Percentiles rank a stretch among this genome's conserved stretches.
These are phyloP conservation scores for Monarda citriodora DNA, from an alignment of 305 asterid species.

Conservation along the genomic window DNA sequence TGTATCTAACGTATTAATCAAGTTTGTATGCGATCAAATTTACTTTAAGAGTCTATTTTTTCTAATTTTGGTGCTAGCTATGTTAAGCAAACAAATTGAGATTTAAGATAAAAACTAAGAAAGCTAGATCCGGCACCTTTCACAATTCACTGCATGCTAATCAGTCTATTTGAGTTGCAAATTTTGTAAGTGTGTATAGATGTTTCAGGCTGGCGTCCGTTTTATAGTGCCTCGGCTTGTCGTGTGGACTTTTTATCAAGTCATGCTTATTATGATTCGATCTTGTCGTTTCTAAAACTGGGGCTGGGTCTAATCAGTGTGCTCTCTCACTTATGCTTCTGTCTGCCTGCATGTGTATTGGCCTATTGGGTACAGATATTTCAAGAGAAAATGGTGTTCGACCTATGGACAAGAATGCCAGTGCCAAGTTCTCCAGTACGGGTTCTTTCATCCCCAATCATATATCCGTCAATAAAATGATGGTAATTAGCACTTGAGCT, in stretches of 20 bases:
- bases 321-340: conserved; percentile 10
- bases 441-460: conserved; percentile 30
- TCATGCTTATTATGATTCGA: not conserved
- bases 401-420: conserved; percentile 30
- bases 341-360: not conserved
- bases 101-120: not conserved
- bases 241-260: conserved; percentile 4
- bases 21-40: not conserved
- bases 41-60: not conserved
- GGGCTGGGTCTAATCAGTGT: not conserved
- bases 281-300: conserved; percentile 3
- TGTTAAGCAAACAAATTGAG: not conserved
- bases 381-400: conserved; percentile 33
- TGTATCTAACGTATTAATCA: not conserved
- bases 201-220: not conserved
- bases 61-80: not conserved
- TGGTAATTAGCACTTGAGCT: conserved; percentile 26
- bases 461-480: conserved; percentile 35
- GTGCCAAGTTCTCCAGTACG: conserved; percentile 37
- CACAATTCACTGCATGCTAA: conserved; percentile 10
- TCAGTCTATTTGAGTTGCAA: conserved; percentile 9
- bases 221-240: conserved; percentile 10
- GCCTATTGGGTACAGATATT: conserved; percentile 34
- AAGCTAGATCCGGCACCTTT: conserved; percentile 3
- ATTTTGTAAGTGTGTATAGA: too few species aligned